Percentiles rank a stretch among this genome's conserved stretches.
Conservation (phyloP, 768 basidiomycete genomes). For the Clitopilus passeckerianus region DNA sequence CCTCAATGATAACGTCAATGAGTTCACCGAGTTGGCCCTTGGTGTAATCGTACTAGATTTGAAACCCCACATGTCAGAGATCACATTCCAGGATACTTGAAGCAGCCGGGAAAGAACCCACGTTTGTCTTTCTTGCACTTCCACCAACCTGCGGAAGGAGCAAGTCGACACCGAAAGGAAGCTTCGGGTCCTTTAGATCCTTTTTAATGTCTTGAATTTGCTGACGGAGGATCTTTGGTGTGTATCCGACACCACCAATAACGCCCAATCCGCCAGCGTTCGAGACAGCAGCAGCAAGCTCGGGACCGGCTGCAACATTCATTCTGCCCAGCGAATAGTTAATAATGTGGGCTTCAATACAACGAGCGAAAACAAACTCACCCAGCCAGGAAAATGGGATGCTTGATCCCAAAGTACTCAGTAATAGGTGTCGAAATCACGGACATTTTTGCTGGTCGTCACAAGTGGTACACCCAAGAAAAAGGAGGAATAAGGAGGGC, state of each 20-base stretch:
- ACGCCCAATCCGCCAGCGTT: conserved; percentile 93
- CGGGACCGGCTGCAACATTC: conserved; percentile 52
- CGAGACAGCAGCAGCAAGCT: conserved; percentile 89
- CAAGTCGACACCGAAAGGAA: conserved; percentile 89
- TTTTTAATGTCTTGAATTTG: conserved; percentile 77
- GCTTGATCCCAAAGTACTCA: conserved; percentile 82
- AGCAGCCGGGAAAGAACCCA: conserved; percentile 25
- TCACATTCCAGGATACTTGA: not conserved
- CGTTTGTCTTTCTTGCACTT: conserved; percentile 87
- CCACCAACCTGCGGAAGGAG: conserved; percentile 86
- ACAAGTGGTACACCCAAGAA: conserved; percentile 4
- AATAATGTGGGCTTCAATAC: not conserved
- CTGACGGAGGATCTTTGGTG: conserved; percentile 71
- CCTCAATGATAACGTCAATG: conserved; percentile 88
- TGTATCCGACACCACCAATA: conserved; percentile 86
- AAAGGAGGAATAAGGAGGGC: not conserved
- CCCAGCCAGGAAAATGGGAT: conserved; percentile 85
- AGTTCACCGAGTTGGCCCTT: conserved; percentile 81
- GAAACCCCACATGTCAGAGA: not conserved
- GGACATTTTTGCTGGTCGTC: conserved; percentile 35
- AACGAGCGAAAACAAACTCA: conserved; percentile 13
- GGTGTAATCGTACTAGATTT: conserved; percentile 75
- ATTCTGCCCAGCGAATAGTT: conserved; percentile 26
- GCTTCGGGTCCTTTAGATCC: conserved; percentile 65
- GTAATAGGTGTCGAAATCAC: conserved; percentile 81